Evolutionary conservation across 192 early-diverging fungal genomes (phyloP).

Genomic region (Allomyces macrogynus): DNA sequence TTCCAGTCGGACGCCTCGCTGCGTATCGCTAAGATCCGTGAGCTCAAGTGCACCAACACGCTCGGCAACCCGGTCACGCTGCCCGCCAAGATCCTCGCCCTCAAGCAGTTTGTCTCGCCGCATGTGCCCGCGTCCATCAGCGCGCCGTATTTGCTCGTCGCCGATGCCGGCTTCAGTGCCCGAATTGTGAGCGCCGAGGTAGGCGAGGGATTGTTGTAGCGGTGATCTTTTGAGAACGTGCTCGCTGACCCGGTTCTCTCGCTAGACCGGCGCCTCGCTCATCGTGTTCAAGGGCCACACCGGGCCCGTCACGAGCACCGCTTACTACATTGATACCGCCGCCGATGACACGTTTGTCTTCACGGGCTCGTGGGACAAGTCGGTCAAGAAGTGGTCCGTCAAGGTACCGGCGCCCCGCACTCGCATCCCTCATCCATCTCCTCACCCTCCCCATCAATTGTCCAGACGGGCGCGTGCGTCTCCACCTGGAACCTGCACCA

Average conservation of each 20-base stretch:
- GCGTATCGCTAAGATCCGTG: neutral
- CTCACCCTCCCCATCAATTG: too few relatives aligned
- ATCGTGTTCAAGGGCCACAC: constrained; percentile 22
- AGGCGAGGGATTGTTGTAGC: neutral
- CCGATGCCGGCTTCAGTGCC: neutral
- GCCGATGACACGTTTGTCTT: constrained; percentile 36
- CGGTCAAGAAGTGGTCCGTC: constrained; percentile 59
- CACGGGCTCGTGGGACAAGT: constrained; percentile 92
- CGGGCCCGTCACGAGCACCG: constrained; percentile 31
- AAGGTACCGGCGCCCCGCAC: constrained; percentile 20
- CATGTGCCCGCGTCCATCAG: neutral
- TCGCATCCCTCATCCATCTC: too few relatives aligned
- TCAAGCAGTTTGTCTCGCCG: neutral
- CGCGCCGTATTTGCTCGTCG: neutral
- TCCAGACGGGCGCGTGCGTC: constrained; percentile 36
- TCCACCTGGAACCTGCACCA: constrained; percentile 50
- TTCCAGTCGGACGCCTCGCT: neutral
- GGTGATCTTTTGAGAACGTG: neutral
- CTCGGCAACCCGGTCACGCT: constrained; percentile 14
- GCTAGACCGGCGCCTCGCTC: constrained; percentile 10
- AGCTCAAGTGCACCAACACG: constrained; percentile 7
- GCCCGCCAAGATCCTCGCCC: constrained; percentile 1
- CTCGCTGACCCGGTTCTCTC: too few relatives aligned
- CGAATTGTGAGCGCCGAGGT: neutral
- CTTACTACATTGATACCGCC: constrained; percentile 5